Conservation (phyloP, 352 stramenopile genomes). For the Globisporangium uncinulatum region DNA sequence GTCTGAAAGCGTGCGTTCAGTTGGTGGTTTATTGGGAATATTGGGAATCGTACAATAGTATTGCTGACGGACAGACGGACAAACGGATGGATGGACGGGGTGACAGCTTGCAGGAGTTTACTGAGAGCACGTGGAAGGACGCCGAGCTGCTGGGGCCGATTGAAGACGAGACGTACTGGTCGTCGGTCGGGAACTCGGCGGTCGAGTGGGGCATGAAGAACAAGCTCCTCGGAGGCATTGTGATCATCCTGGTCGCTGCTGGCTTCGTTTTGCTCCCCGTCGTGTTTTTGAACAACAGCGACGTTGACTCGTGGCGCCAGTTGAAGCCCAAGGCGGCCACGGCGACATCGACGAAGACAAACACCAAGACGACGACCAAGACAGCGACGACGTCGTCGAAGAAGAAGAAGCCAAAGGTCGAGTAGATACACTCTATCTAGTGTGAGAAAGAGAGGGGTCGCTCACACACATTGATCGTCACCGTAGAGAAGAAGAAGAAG, state of each 20-base stretch:
- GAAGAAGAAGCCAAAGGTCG: constrained; percentile 34
- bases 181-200: constrained; percentile 45
- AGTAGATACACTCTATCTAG: constrained; percentile 21
- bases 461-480: too few species aligned
- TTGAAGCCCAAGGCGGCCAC: constrained; percentile 21
- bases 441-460: not conserved
- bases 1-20: constrained; percentile 32
- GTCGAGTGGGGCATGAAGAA: constrained; percentile 65
- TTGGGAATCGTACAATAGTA: not conserved
- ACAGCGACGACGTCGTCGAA: not conserved
- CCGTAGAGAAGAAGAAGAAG: too few species aligned
- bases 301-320: constrained; percentile 50
- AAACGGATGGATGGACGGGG: not conserved
- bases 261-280: constrained; percentile 60
- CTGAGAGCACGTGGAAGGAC: constrained; percentile 46
- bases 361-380: constrained; percentile 4
- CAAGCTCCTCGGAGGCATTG: constrained; percentile 51
- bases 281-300: constrained; percentile 46
- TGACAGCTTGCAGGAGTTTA: constrained; percentile 37
- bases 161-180: constrained; percentile 53
- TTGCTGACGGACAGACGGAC: too few species aligned
- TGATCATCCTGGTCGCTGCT: constrained; percentile 43
- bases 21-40: not conserved
- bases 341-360: not conserved
- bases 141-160: constrained; percentile 48